These are phyloP conservation scores for Diutina sp. DNA, from an alignment of 1,139 yeast genomes.

Conservation along the genomic window DNA sequence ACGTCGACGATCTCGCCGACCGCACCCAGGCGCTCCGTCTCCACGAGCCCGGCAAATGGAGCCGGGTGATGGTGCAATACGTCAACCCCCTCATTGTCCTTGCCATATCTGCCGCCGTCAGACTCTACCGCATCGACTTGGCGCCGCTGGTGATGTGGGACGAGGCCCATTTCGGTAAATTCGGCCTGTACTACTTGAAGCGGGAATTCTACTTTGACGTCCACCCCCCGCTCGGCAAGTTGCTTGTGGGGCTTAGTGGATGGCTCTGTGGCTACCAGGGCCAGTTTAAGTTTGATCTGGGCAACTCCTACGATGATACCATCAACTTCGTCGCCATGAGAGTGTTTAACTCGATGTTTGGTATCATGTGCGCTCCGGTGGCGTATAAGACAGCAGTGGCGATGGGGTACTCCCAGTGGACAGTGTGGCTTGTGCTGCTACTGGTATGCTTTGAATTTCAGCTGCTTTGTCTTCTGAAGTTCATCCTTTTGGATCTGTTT, in stretches of 20 bases:
- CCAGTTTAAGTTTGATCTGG: slow-evolving; percentile 52
- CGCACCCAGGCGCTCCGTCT: slow-evolving; percentile 7
- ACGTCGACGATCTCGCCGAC: slow-evolving; percentile 6
- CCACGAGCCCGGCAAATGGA: not conserved
- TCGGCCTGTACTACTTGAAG: slow-evolving; percentile 48
- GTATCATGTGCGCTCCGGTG: slow-evolving; percentile 50
- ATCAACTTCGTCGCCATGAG: slow-evolving; percentile 51
- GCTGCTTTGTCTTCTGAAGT: slow-evolving; percentile 54
- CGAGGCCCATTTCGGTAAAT: slow-evolving; percentile 79
- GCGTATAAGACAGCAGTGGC: slow-evolving; percentile 47
- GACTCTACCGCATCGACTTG: slow-evolving; percentile 55
- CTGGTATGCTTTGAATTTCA: slow-evolving; percentile 58
- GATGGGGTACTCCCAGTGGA: slow-evolving; percentile 30
- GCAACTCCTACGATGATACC: slow-evolving; percentile 38
- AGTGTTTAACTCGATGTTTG: slow-evolving; percentile 50
- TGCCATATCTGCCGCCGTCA: slow-evolving; percentile 46
- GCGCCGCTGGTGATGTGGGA: slow-evolving; percentile 81
- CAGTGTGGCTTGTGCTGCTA: slow-evolving; percentile 41
- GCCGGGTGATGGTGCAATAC: slow-evolving; percentile 3
- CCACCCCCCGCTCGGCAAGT: slow-evolving; percentile 69
- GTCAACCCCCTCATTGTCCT: slow-evolving; percentile 32
- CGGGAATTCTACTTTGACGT: slow-evolving; percentile 67
- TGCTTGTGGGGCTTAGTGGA: slow-evolving; percentile 56
- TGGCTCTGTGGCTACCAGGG: slow-evolving; percentile 61
- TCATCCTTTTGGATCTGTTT: slow-evolving; percentile 28